Evolutionary conservation across 1,139 yeast genomes (phyloP).

Genomic region (Wickerhamiella infanticola): DNA sequence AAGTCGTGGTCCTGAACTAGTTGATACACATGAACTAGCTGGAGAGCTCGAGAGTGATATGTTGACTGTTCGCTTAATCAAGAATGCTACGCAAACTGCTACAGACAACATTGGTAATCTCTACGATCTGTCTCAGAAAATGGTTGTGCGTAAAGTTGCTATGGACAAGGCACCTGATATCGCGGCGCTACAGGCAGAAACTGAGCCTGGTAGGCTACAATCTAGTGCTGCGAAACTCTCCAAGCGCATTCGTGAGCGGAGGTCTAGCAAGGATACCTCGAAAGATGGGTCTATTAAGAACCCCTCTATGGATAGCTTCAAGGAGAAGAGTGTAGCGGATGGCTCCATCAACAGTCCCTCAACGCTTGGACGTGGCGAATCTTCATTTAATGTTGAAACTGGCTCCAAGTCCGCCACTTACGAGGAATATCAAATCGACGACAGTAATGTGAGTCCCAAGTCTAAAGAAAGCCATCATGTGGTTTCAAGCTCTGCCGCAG

Average conservation of each 20-base stretch:
- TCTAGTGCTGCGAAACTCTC: not conserved
- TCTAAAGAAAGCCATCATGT: not conserved
- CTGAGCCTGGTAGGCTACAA: not conserved
- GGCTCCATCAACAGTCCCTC: no score
- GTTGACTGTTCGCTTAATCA: not conserved
- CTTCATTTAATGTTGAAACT: not conserved
- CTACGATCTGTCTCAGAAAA: not conserved
- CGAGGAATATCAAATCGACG: not conserved
- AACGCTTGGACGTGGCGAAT: not conserved
- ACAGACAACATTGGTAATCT: not conserved
- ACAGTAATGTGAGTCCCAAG: no score
- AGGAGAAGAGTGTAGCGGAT: not conserved
- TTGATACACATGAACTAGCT: constrained; percentile 11
- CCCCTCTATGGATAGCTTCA: not conserved
- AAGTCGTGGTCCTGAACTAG: constrained; percentile 1
- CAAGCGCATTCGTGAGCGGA: not conserved
- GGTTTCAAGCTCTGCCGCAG: constrained; percentile 4
- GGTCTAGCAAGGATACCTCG: not conserved
- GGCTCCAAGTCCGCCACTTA: not conserved
- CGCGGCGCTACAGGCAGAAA: not conserved
- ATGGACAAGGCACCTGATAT: not conserved
- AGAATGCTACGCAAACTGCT: not conserved
- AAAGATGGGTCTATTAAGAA: no score
- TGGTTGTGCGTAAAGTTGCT: not conserved
- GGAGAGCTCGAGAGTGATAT: constrained; percentile 7